phyloP scores from a whole-genome alignment of 2,329 filamentous ascomycete genomes.

The Beauveria varroae region DNA sequence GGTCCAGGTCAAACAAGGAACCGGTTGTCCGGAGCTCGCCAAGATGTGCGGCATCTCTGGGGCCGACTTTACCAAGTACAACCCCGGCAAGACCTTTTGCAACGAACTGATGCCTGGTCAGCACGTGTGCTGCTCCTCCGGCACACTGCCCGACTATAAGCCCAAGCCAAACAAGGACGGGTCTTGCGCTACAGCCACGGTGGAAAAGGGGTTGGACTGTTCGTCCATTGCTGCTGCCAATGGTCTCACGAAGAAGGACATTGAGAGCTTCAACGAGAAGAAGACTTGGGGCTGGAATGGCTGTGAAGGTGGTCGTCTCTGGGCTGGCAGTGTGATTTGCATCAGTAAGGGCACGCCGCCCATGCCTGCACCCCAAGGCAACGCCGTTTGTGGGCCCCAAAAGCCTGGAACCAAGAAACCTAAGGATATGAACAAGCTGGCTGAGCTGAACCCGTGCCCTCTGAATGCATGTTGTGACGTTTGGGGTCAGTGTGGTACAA shows the following conservation, averaged over 20 bases:
- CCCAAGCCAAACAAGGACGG: conserved; percentile 29
- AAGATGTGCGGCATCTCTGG: conserved; percentile 26
- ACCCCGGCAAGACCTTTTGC: conserved; percentile 22
- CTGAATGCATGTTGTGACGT: conserved; percentile 25
- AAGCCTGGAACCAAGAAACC: conserved; percentile 17
- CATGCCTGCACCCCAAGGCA: conserved; percentile 15
- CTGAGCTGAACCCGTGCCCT: conserved; percentile 22
- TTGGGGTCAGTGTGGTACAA: conserved; percentile 35
- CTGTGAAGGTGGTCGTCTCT: conserved; percentile 14
- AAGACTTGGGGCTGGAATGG: conserved; percentile 20
- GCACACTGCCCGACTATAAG: conserved; percentile 24
- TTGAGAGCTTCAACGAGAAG: conserved; percentile 20
- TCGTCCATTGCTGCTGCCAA: conserved; percentile 19
- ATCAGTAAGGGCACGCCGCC: conserved; percentile 16
- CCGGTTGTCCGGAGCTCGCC: too few relatives aligned
- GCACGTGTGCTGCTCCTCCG: conserved; percentile 30
- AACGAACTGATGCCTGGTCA: conserved; percentile 24
- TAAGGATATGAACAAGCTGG: conserved; percentile 10
- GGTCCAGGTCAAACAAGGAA: too few relatives aligned
- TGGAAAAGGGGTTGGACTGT: conserved; percentile 27
- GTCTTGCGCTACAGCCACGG: conserved; percentile 25
- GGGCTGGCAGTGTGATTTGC: conserved; percentile 15
- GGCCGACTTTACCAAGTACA: conserved; percentile 29
- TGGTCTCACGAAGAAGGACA: conserved; percentile 13
- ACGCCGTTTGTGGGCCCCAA: conserved; percentile 18